Evolutionary conservation across 1,284 basidiomycete species (phyloP), one percentile per base, ranked within the genome.

Genomic region (Nidula niveotomentosa): DNA sequence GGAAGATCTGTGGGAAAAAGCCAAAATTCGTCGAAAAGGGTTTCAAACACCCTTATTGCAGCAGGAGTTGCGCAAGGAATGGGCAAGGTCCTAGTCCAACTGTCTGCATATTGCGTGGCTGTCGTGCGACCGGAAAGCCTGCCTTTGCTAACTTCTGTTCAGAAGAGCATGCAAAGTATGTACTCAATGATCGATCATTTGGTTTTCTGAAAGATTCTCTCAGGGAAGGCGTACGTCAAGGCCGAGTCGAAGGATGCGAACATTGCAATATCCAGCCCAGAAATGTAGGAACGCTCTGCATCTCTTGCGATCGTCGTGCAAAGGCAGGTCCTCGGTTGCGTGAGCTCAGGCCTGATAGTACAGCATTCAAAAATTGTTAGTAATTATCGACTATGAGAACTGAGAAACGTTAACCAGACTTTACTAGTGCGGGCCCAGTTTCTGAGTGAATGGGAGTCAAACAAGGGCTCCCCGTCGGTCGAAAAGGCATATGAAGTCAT

Each of bases 1-100:
- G 48, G 49, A 56, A 86, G 84, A 75, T 76, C 54, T 86, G 84
- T 66, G 78, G 80, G 30, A 73, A 72, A 56, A 84, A 76, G 62
- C 82, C 84, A 12, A 86, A 81, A 71, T 86, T 77, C 63, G 68
- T 82, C 49, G 77, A 83, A 55, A 74, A 78, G 56, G 85, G 84
- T 15, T 67, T 73, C 56, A 75, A 76, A 58, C 83, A 86, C 61
- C 76, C 79, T 37, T 87, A 81, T 64, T 86, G 84, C 63, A 76
- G 85, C 58, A 78, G 76, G 59, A 84, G 77, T 48, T 86, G 84
- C 62, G 84, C 84, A 52, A 73, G 79, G 48, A 75, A 66, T 54
- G 76, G 72, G 51, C 67, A 70, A 55, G 71, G 71, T 34, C 63
- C 66, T 45, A 69, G 62, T 57, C 68, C 72, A 36, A 65, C 65